Evolutionary conservation across 2,329 filamentous ascomycete genomes (phyloP), one percentile per base, ranked within the genome.

Genomic region (Pseudocercospora fijiensis): DNA sequence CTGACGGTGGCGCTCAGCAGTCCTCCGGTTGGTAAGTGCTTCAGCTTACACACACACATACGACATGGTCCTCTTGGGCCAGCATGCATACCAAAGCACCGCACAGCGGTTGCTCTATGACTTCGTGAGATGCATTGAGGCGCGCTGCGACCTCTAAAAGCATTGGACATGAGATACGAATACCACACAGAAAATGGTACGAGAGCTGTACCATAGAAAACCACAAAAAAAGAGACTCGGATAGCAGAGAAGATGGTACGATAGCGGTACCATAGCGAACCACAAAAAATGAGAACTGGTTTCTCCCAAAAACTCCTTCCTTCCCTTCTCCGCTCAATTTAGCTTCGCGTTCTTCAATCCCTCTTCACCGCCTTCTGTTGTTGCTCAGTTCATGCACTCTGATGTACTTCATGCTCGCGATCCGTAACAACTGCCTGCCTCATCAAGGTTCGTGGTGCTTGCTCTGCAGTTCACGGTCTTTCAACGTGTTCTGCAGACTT

Each of bases 1-100:
- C 69, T 55, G 66, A 70, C 49, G 59, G 49, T 43, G 61, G 57
- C 62, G 52, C 51, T 55, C 41, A 61, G 33, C 49, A 61, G 41
- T 22, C 57, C 11, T 49, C 49, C 26, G 37, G 33, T 60, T 70
- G 68, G 68, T 70, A 65, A 55, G 57, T 28, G 18, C 55, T 16
- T 56, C 28, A 56, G 49, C 49, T 53, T 28, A 30, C 26, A 53
- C 24, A 13, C 4, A 28, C 13, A 53, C 16, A n/a, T 53, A 53
- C 49, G 49, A 53, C 49, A 18, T 53, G 49, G 49, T 30, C 24
- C 22, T 28, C 16, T 10, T 28, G 24, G 26, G 22, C 20, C 26
- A n/a, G 9, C 8, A 27, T 53, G 49, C 49, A 53, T 53, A 26
- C 22, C 22, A 53, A 24, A 53, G 49, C 49, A 28, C 26, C 49